Evolutionary conservation across 1,139 yeast species (phyloP), one percentile per base, ranked within the genome.

Genomic region (Sugiyamaella neomexicana): DNA sequence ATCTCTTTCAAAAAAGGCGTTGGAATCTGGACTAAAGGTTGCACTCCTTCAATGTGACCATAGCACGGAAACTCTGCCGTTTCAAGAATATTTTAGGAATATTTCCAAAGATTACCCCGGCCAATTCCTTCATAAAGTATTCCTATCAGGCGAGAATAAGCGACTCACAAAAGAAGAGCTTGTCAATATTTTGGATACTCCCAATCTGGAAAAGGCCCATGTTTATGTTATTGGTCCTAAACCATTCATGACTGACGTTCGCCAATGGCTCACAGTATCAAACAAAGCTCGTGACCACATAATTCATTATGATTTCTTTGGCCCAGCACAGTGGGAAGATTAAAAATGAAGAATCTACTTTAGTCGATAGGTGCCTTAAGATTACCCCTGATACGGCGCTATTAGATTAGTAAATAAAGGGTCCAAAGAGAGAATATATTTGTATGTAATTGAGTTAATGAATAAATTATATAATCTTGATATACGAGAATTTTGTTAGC

Each of bases 1-100:
- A 48, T 72, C 86, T 7, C 79, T 83, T 66, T 64, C 78, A 32
- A 79, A 79, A 60, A 63, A 70, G 13, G 76, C 76, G 15, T 48
- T 57, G 31, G 9, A 34, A 27, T 53, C 54, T 25, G 55, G 48
- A 20, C 20, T 49, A 15, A 54, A 55, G 17, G 61, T 60, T 7
- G 57, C 59, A 12, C 55, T 64, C 37, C 57, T 64, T n/a, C 65
- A 65, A 46, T 63, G 66, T 31, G 64, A 59, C 37, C 58, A 60
- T n/a, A 48, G 54, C n/a, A 51, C 55, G 20, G 56, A 56, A 44
- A 38, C 54, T 39, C 61, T 58, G 51, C 64, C 68, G 7, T 65
- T 63, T 40, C 48, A 47, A 16, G 44, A 56, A 32, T 58, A 57
- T 40, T 57, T 65, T 43, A 44, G 46, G 15, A 53, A 55, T 16